Evolutionary conservation across 192 early-diverging fungal species (phyloP), one percentile per base, ranked within the genome.

Genomic region (Thoreauomyces humboldtii): DNA sequence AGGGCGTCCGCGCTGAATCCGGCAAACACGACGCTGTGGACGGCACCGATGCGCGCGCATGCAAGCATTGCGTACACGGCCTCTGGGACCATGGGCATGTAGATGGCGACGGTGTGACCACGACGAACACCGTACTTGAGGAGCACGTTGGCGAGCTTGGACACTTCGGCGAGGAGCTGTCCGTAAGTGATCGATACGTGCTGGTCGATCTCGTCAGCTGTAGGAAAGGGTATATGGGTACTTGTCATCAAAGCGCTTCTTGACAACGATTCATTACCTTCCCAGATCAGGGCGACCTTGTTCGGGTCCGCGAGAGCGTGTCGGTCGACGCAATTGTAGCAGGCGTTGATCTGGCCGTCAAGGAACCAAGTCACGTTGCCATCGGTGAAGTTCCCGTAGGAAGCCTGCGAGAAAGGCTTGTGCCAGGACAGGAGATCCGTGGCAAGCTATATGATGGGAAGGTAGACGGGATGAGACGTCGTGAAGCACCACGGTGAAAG

Each of bases 21-120:
- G 7, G 95, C 95, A 85, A 98, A 98, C 61, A 98, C 88, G 42
- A 98, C 95, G 21, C 88, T 80, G 82, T 98, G 95, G 19, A 96
- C 79, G 7, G 90, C 85, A 46, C 95, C 94, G 41, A 98, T 87
- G 34, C 94, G 81, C 5, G 94, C 92, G 72, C 95, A 98, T 32
- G 95, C 95, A 32, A 98, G 82, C 88, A 98, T 92, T 15, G 95
- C 86, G 41, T 91, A 81, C 0, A 87, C 87, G 24, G 95, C 94
- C 77, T 95, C 94, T 55, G 95, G 95, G 33, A 93, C 61, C 61
- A 63, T 63, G 17, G 61, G 95, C 91, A 98, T 92, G 76, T 98
- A 98, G 72, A 98, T 95, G 41, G 89, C 90, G 31, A 98, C 93
- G 7, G 85, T 89, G 73, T 98, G 92, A 47, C 95, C 95, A 80